A percentile compares a stretch with the other conserved stretches of the same genome.
Conservation (phyloP, 305 asterid genomes). For the Fraxinus albicans region DNA sequence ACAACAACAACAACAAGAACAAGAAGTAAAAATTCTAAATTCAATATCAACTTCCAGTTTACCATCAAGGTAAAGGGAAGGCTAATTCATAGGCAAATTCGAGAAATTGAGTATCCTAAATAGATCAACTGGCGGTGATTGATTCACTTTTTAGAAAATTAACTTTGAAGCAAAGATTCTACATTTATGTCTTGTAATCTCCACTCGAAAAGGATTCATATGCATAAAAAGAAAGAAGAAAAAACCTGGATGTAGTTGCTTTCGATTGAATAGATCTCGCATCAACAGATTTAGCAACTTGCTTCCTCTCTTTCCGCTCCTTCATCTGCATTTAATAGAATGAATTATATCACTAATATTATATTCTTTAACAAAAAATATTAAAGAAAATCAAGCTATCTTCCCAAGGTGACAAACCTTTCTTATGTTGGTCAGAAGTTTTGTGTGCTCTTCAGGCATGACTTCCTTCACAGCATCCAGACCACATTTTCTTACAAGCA, state of each 20-base stretch:
- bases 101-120: not conserved
- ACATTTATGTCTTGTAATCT: not conserved
- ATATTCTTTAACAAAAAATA: not conserved
- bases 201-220: conserved; percentile 9
- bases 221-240: not conserved
- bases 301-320: conserved; percentile 71
- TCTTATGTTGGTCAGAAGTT: conserved; percentile 87
- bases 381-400: not conserved
- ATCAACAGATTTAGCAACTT: conserved; percentile 49
- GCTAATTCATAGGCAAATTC: not conserved
- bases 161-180: not conserved
- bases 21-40: not conserved
- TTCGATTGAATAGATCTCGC: conserved; percentile 56
- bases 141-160: not conserved
- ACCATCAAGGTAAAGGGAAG: not conserved
- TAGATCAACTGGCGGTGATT: not conserved
- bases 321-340: conserved; percentile 55
- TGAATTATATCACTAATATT: not conserved
- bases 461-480: conserved; percentile 83
- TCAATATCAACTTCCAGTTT: not conserved
- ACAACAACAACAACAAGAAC: too few species aligned
- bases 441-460: conserved; percentile 94
- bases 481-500: conserved; percentile 97
- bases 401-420: conserved; percentile 50
- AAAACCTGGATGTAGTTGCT: conserved; percentile 91